A percentile compares a stretch with the other conserved stretches of the same genome.
phyloP scores from a whole-genome alignment of 805 yeast species.

The Pichia gijzeniarum region DNA sequence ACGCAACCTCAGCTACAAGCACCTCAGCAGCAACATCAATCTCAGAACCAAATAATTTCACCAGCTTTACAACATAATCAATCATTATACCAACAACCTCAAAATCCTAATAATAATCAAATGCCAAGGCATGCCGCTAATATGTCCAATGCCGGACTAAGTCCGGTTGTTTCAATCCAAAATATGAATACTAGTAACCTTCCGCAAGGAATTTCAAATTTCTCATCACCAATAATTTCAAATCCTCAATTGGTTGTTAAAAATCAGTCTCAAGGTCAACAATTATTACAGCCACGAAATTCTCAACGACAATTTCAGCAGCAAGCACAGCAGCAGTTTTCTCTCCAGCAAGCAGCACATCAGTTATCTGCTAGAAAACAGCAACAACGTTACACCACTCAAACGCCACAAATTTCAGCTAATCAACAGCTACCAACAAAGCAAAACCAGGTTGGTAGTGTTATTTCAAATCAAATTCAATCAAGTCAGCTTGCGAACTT shows the following conservation, averaged over 20 bases:
- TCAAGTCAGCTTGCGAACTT: conserved; percentile 6
- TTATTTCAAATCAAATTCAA: conserved; percentile 15
- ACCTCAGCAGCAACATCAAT: neutral
- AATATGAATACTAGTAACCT: neutral
- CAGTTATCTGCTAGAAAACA: conserved; percentile 6
- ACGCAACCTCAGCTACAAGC: conserved; percentile 13
- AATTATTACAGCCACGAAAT: conserved; percentile 6
- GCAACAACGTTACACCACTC: too few species aligned
- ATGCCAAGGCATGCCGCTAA: neutral
- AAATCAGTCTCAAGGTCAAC: conserved; percentile 3
- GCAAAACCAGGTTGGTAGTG: conserved; percentile 23
- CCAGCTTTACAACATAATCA: neutral
- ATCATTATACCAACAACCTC: conserved; percentile 17
- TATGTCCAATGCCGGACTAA: conserved; percentile 1
- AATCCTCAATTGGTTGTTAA: conserved; percentile 7
- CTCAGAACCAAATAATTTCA: neutral
- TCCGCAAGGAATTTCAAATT: neutral
- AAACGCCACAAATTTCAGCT: conserved; percentile 8
- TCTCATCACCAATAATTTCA: conserved; percentile 5
- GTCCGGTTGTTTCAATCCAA: conserved; percentile 7
- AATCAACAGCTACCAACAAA: conserved; percentile 22
- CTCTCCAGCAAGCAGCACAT: conserved; percentile 8
- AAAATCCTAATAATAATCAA: neutral
- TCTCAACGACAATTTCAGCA: conserved; percentile 3
- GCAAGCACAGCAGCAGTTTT: neutral